Conservation (phyloP, 2,329 filamentous ascomycete species). For the Arthrobotrys sinensis region DNA sequence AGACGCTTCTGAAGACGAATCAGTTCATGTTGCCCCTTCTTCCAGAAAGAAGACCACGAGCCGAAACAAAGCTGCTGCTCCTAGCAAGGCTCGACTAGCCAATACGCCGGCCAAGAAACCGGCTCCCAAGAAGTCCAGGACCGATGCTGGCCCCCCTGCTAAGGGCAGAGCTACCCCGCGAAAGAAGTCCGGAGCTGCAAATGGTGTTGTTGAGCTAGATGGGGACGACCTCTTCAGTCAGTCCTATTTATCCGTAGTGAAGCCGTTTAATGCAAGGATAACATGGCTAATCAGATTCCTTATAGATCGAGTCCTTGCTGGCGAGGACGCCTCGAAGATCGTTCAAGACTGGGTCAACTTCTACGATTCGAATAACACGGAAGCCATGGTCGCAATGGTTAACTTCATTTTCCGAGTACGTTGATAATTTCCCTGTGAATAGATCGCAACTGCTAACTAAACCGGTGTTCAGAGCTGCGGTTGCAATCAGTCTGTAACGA, state of each 20-base stretch:
- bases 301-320: conserved; percentile 56
- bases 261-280: not conserved
- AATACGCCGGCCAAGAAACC: conserved; percentile 55
- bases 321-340: conserved; percentile 59
- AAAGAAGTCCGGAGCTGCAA: conserved; percentile 44
- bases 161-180: conserved; percentile 60
- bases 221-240: conserved; percentile 56
- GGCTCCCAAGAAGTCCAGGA: conserved; percentile 56
- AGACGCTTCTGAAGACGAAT: conserved; percentile 53
- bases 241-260: not conserved
- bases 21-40: conserved; percentile 51
- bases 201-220: conserved; percentile 53
- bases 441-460: conserved; percentile 21
- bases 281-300: conserved; percentile 17
- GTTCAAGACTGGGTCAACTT: conserved; percentile 51
- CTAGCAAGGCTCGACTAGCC: conserved; percentile 25
- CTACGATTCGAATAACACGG: conserved; percentile 73
- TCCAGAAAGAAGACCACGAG: conserved; percentile 40
- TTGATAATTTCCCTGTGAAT: not conserved
- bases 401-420: conserved; percentile 75
- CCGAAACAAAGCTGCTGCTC: conserved; percentile 38
- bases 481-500: conserved; percentile 82
- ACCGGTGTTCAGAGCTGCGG: conserved; percentile 74
- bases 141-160: conserved; percentile 54
- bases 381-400: conserved; percentile 75